Evolutionary conservation across 176 grass and related monocot species (phyloP).

Genomic region (Aegilops speltoides): DNA sequence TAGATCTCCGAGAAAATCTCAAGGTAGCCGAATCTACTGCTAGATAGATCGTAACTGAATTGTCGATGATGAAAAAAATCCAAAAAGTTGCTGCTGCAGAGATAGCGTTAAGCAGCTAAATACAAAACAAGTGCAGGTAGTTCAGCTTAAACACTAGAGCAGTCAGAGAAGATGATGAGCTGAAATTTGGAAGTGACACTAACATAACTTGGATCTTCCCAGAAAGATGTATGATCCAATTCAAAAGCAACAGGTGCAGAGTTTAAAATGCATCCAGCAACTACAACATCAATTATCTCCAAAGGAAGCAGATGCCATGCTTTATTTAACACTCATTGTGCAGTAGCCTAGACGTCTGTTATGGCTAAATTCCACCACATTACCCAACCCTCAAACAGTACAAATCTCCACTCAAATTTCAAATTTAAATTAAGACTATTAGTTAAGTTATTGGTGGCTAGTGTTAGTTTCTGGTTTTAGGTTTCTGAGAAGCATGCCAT

Average conservation of each 20-base stretch:
- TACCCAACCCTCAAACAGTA: conserved; percentile 8
- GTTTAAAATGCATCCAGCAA: neutral
- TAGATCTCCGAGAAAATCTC: too few species aligned
- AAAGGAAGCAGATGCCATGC: neutral
- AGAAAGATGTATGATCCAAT: neutral
- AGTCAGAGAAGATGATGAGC: neutral
- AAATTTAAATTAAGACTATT: neutral
- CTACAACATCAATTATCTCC: neutral
- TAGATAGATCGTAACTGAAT: too few species aligned
- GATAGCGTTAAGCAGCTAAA: too few species aligned
- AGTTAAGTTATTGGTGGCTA: neutral
- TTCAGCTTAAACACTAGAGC: too few species aligned
- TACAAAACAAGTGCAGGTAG: too few species aligned
- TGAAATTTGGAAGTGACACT: neutral
- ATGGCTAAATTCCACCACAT: neutral
- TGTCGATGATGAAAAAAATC: too few species aligned
- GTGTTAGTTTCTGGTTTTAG: neutral
- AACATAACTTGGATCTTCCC: neutral
- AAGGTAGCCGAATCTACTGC: too few species aligned
- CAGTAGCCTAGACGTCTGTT: neutral
- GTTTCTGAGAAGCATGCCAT: neutral
- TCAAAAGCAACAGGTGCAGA: neutral
- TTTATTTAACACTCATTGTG: neutral
- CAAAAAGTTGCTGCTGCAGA: too few species aligned
- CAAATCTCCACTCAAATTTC: neutral